Evolutionary conservation across 2,329 filamentous ascomycete genomes (phyloP).

Genomic region (Geosmithia morbida): DNA sequence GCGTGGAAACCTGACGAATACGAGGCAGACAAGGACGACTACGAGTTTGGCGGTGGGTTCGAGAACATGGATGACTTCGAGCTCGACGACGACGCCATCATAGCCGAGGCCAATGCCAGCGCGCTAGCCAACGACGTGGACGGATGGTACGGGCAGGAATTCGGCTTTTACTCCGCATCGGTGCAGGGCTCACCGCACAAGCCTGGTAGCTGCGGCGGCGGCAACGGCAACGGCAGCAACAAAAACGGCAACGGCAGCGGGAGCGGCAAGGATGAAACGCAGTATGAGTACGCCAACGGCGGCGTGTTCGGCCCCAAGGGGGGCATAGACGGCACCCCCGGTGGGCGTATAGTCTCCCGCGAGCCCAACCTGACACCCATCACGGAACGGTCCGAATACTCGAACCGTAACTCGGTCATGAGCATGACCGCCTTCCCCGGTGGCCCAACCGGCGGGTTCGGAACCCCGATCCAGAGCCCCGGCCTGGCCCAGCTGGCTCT

Average conservation of each 20-base stretch:
- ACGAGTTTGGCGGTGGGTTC: slow-evolving; percentile 31
- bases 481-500: slow-evolving; percentile 65
- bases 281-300: slow-evolving; percentile 49
- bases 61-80: slow-evolving; percentile 54
- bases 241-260: slow-evolving; percentile 13
- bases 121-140: slow-evolving; percentile 85
- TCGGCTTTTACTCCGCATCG: slow-evolving; percentile 77
- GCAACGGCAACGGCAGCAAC: slow-evolving; percentile 8
- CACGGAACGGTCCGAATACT: slow-evolving; percentile 91
- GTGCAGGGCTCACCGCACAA: slow-evolving; percentile 19
- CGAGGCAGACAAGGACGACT: slow-evolving; percentile 27
- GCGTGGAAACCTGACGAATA: background rate
- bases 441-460: slow-evolving; percentile 19
- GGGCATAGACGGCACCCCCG: slow-evolving; percentile 50
- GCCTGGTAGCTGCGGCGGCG: background rate
- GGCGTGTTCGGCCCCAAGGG: slow-evolving; percentile 79
- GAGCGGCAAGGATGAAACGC: background rate
- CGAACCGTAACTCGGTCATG: slow-evolving; percentile 83
- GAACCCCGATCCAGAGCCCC: slow-evolving; percentile 46
- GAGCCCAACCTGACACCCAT: slow-evolving; percentile 94
- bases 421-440: slow-evolving; percentile 26
- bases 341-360: slow-evolving; percentile 58
- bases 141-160: slow-evolving; percentile 91
- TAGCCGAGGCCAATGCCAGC: slow-evolving; percentile 89
- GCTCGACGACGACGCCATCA: slow-evolving; percentile 76